These are phyloP conservation scores for Zizania palustris DNA, from an alignment of 202 grass and related monocot species.

Conservation along the genomic window DNA sequence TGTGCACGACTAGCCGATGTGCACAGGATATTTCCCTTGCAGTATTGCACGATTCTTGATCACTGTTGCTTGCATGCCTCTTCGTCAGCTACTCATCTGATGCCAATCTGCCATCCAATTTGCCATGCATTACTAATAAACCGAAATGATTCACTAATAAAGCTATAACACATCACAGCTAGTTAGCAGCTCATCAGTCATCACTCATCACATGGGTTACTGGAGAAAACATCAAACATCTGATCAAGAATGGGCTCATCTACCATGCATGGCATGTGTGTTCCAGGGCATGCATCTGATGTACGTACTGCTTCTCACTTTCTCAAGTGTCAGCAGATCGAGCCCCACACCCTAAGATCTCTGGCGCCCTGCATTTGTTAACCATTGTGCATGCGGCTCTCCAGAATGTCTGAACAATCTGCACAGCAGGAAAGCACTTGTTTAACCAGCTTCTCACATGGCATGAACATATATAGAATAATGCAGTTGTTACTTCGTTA, in stretches of 20 bases:
- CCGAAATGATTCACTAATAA: not conserved
- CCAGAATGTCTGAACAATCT: constrained; percentile 24
- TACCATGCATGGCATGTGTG: constrained; percentile 25
- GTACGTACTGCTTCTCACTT: too few species aligned
- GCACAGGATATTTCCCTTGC: too few species aligned
- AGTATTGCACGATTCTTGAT: not conserved
- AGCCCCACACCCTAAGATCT: constrained; percentile 20
- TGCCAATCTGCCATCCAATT: not conserved
- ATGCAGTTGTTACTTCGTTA: too few species aligned
- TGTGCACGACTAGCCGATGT: too few species aligned
- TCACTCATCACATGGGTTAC: constrained; percentile 45
- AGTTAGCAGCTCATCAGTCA: constrained; percentile 20
- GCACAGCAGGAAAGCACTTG: too few species aligned
- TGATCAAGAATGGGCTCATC: constrained; percentile 44
- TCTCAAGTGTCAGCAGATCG: not conserved
- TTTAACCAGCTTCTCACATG: too few species aligned
- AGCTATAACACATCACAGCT: constrained; percentile 15
- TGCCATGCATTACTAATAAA: constrained; percentile 5
- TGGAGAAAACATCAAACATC: not conserved
- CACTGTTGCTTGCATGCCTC: not conserved
- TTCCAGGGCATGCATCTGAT: constrained; percentile 31
- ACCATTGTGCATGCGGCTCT: not conserved
- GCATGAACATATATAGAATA: too few species aligned
- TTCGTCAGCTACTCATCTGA: constrained; percentile 2
- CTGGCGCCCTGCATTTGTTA: constrained; percentile 22